These are phyloP conservation scores for Gracilaria vermiculophylla DNA, from an alignment of 23 red algal species.

Conservation along the genomic window DNA sequence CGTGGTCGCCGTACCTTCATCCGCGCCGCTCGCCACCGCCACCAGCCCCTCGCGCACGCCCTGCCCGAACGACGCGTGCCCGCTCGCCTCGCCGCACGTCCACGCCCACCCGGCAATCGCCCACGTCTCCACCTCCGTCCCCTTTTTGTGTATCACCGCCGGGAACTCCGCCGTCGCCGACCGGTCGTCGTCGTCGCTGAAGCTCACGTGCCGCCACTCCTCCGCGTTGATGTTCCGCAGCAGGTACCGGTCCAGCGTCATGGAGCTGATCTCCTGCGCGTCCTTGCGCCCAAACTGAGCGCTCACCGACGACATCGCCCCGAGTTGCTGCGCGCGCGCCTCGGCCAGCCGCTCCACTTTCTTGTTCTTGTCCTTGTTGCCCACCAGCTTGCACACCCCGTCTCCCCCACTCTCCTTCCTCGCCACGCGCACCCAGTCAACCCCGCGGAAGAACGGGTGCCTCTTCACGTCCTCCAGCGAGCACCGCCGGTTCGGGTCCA, in stretches of 20 bases:
- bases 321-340: slow-evolving; percentile 46
- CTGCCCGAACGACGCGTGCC: neutral
- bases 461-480: slow-evolving; percentile 61
- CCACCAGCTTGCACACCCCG: slow-evolving; percentile 30
- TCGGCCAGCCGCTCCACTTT: slow-evolving; percentile 6
- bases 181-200: slow-evolving; percentile 67
- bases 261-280: slow-evolving; percentile 51
- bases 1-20: neutral
- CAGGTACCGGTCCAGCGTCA: slow-evolving; percentile 55
- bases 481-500: slow-evolving; percentile 63
- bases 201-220: slow-evolving; percentile 71
- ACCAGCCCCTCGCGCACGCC: slow-evolving; percentile 14
- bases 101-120: slow-evolving; percentile 65
- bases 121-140: slow-evolving; percentile 49
- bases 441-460: slow-evolving; percentile 88
- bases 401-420: slow-evolving; percentile 48
- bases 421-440: slow-evolving; percentile 83
- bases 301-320: neutral
- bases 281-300: neutral
- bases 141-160: slow-evolving; percentile 28
- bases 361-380: slow-evolving; percentile 33
- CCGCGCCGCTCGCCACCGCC: neutral
- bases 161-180: slow-evolving; percentile 57
- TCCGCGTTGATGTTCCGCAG: slow-evolving; percentile 72
- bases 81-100: slow-evolving; percentile 62